Evolutionary conservation across 2,329 filamentous ascomycete genomes (phyloP), one percentile per base, ranked within the genome.

Genomic region (Basipetospora chlamydospora): DNA sequence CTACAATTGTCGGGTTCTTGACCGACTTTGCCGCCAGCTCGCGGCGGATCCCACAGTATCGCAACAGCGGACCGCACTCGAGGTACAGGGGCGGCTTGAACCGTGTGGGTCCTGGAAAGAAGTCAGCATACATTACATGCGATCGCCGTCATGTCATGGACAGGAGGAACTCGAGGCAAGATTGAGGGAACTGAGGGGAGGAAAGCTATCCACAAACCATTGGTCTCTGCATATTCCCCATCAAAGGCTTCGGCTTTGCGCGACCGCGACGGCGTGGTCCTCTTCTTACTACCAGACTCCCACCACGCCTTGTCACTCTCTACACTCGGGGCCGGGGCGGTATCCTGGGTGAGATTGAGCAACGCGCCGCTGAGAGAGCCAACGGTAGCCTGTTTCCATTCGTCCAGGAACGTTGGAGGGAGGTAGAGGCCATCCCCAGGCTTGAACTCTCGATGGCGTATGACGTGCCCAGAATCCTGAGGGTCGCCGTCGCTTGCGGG

Each of bases 21-120:
- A 50, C 53, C 21, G 53, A 56, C 22, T 18, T 59, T 52, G 20
- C 53, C 49, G 33, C 59, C 49, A 48, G 61, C 56, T 93, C 73
- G 26, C 66, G 66, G 28, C 79, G 74, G 28, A 94, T 74, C 15
- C 92, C 90, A 38, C 80, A 88, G 54, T 93, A 98, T 41, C 90
- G 77, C 43, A 98, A 61, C 16, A 98, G 62, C 5, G 90, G 90
- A 0, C 90, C 90, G 49, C 88, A 94, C 56, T 86, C 87, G 37
- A 98, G 64, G 52, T 83, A 87, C 26, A 98, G 58, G 3, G 74
- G 70, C 16, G 90, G 90, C 46, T 81, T 81, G 57, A 96, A 98
- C 40, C 70, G 70, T 13, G 81, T 84, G 12, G 71, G 70, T 26
- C 61, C 64, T 68, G 31, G n/a, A 36, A 29, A 23, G 36, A 6